A percentile compares a stretch with the other conserved stretches of the same genome.
phyloP scores from a whole-genome alignment of 176 grass and related monocot species.

The Rhynchospora breviuscula region DNA sequence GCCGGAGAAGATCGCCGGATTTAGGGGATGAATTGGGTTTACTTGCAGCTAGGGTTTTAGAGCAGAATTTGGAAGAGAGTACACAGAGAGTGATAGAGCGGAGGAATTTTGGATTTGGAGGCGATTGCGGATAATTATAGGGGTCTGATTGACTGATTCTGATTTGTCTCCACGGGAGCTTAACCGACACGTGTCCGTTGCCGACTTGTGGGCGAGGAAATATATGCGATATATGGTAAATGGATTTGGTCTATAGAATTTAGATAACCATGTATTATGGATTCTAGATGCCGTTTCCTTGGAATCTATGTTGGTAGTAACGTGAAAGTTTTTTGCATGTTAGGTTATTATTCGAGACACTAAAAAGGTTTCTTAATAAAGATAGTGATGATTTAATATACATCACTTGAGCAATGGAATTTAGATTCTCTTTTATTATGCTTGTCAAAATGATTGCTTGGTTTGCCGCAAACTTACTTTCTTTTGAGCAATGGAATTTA shows the following conservation, averaged over 20 bases:
- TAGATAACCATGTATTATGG: background rate
- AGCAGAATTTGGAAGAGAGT: background rate
- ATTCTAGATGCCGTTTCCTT: background rate
- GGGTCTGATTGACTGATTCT: background rate
- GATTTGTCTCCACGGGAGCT: background rate
- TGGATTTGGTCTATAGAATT: background rate
- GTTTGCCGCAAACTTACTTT: too few species aligned
- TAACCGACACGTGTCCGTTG: conserved; percentile 14
- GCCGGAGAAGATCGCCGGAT: conserved; percentile 10
- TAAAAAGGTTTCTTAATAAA: background rate
- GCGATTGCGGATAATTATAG: background rate
- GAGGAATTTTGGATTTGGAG: background rate
- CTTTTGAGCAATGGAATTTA: background rate
- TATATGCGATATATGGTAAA: background rate
- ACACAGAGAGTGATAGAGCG: background rate
- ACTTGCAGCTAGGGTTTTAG: conserved; percentile 8
- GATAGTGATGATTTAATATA: too few species aligned
- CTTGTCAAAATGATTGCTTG: too few species aligned
- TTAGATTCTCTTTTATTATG: too few species aligned
- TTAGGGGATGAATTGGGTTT: background rate
- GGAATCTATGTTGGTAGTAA: background rate
- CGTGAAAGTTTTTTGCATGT: background rate
- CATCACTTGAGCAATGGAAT: too few species aligned
- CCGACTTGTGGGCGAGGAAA: background rate
- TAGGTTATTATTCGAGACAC: background rate